These are phyloP conservation scores for Schwanniomyces vanrijiae DNA, from an alignment of 805 yeast species.

Conservation along the genomic window DNA sequence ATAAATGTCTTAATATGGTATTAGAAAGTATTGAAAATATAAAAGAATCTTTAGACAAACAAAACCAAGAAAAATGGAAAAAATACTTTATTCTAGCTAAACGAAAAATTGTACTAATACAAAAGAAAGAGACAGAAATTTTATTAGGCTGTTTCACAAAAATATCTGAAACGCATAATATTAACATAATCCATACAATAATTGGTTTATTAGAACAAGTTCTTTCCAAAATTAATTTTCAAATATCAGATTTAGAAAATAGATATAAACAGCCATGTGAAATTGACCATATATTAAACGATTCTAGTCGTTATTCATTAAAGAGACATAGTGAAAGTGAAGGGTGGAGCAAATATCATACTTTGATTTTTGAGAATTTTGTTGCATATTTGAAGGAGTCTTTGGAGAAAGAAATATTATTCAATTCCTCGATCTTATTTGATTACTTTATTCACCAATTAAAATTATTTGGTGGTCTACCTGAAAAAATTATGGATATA, in stretches of 20 bases:
- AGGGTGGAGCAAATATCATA: slow-evolving; percentile 53
- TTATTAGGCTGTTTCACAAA: slow-evolving; percentile 17
- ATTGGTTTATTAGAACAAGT: slow-evolving; percentile 32
- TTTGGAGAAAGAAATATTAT: slow-evolving; percentile 53
- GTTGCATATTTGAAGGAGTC: slow-evolving; percentile 45
- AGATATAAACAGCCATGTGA: slow-evolving; percentile 51
- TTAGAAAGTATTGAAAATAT: slow-evolving; percentile 44
- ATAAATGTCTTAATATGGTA: slow-evolving; percentile 38
- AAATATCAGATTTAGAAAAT: slow-evolving; percentile 52
- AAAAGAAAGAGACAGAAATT: slow-evolving; percentile 38
- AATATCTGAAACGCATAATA: slow-evolving; percentile 12
- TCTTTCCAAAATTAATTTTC: slow-evolving; percentile 33
- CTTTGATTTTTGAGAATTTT: slow-evolving; percentile 38
- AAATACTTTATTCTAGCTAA: slow-evolving; percentile 47
- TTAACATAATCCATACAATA: slow-evolving; percentile 15
- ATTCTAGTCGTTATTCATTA: slow-evolving; percentile 47
- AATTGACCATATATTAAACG: slow-evolving; percentile 49
- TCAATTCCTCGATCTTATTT: slow-evolving; percentile 54
- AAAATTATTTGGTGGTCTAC: slow-evolving; percentile 9
- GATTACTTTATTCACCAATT: slow-evolving; percentile 45
- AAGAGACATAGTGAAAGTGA: slow-evolving; percentile 51
- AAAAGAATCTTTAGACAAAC: slow-evolving; percentile 39
- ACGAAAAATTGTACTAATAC: slow-evolving; percentile 44
- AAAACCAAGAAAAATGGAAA: slow-evolving; percentile 44
- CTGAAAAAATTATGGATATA: slow-evolving; percentile 5